Conservation (phyloP, 2,329 filamentous ascomycete species). For the Aspergillus puulaauensis region DNA sequence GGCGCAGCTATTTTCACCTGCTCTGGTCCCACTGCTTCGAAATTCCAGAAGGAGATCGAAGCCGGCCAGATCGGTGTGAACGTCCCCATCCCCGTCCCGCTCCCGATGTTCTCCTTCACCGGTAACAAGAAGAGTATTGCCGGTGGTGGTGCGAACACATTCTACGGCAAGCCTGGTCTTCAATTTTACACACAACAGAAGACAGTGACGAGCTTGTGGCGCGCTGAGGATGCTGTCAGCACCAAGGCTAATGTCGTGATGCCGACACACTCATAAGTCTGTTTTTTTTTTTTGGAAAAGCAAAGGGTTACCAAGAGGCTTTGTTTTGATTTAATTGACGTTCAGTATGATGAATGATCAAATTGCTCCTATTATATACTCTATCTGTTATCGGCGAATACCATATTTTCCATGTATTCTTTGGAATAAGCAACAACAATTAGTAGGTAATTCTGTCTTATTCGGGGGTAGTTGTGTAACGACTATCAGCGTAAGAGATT, state of each 20-base stretch:
- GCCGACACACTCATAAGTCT: constrained; percentile 62
- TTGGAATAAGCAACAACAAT: not conserved
- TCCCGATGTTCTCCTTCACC: constrained; percentile 65
- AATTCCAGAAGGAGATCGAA: constrained; percentile 66
- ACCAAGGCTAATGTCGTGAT: constrained; percentile 86
- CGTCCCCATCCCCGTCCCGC: constrained; percentile 63
- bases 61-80: constrained; percentile 68
- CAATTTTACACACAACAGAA: constrained; percentile 97
- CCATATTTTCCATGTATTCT: not conserved
- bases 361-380: constrained; percentile 2
- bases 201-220: constrained; percentile 94
- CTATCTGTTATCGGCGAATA: not conserved
- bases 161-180: constrained; percentile 90
- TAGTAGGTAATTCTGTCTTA: not conserved
- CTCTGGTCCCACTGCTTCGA: constrained; percentile 59
- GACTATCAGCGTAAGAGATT: not conserved
- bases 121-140: constrained; percentile 87
- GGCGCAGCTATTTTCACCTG: constrained; percentile 66
- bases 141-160: constrained; percentile 87
- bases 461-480: not conserved
- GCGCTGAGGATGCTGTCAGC: constrained; percentile 76
- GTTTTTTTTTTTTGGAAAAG: not conserved
- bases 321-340: not conserved
- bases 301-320: not conserved
- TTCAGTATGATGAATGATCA: constrained; percentile 3